Evolutionary conservation across 2,329 filamentous ascomycete species (phyloP), one percentile per base, ranked within the genome.

Genomic region (Cadophora gregata): DNA sequence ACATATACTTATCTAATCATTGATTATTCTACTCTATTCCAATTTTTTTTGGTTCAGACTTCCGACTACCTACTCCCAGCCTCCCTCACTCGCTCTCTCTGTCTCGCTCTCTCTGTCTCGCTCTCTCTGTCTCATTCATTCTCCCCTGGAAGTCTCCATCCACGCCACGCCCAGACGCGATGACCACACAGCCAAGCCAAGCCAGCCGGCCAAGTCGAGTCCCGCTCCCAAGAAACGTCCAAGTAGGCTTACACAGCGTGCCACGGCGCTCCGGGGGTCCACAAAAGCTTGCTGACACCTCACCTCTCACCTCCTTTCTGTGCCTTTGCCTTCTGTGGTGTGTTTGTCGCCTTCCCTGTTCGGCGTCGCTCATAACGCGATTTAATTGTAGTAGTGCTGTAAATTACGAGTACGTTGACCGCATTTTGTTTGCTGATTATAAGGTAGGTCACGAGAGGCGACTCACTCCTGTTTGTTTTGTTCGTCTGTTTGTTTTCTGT

Each of bases 251-350:
- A n/a, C n/a, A n/a, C n/a, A n/a, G n/a, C n/a, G n/a, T n/a, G 19
- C 24, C 31, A 53, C 59, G 59, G 19, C 59, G 31, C n/a, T n/a
- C n/a, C n/a, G n/a, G n/a, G n/a, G n/a, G n/a, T 27, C 59, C 59
- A 36, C 31, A 62, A 62, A n/a, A 62, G 61, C 31, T 56, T 63
- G 55, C 55, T 58, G 50, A 58, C 55, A 58, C 31, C 53, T 36
- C 53, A 24, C 24, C 5, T 36, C 31, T 36, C 12, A n/a, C 14
- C 38, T 42, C 38, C 38, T 42, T 42, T 42, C 14, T 16, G 3
- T 6, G n/a, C n/a, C n/a, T n/a, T n/a, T n/a, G n/a, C n/a, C n/a
- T n/a, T n/a, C n/a, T n/a, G n/a, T n/a, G n/a, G n/a, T 3, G 38
- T 42, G 38, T 42, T 9, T 36, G 9, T n/a, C n/a, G n/a, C n/a